phyloP scores from a whole-genome alignment of 148 eudicot genomes.

The Oxyria digyna region DNA sequence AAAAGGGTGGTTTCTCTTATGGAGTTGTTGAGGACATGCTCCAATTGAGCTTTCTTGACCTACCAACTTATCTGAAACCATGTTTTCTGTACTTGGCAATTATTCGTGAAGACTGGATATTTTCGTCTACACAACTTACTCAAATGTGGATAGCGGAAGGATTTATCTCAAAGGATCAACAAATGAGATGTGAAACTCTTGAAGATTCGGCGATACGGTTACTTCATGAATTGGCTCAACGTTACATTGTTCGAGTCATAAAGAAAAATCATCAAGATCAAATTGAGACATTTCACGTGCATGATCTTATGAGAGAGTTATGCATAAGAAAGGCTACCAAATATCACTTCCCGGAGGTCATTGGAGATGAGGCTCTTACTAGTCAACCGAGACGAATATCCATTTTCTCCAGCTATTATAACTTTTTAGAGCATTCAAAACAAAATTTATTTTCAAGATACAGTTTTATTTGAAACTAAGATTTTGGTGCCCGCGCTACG shows the following conservation, averaged over 20 bases:
- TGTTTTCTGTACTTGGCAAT: neutral
- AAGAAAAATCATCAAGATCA: constrained; percentile 12
- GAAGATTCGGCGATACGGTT: neutral
- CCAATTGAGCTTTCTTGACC: no score
- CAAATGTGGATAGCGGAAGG: neutral
- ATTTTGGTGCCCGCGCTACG: no score
- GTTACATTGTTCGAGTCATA: constrained; percentile 20
- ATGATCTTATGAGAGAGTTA: constrained; percentile 22
- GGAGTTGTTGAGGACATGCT: no score
- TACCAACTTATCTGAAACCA: no score
- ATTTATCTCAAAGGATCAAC: neutral
- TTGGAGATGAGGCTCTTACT: no score
- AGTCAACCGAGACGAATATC: neutral
- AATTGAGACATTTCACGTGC: constrained; percentile 12
- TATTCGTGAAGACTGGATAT: neutral
- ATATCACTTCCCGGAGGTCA: no score
- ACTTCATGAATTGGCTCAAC: neutral
- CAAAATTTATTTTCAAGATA: no score
- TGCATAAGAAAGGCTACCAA: constrained; percentile 19
- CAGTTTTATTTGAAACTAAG: no score
- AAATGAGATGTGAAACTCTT: neutral
- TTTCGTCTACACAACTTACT: neutral
- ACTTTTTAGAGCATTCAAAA: no score
- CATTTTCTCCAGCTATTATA: neutral
- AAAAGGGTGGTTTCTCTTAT: no score